phyloP scores from a whole-genome alignment of 2,329 filamentous ascomycete genomes.

The Sphaerulina populicola region DNA sequence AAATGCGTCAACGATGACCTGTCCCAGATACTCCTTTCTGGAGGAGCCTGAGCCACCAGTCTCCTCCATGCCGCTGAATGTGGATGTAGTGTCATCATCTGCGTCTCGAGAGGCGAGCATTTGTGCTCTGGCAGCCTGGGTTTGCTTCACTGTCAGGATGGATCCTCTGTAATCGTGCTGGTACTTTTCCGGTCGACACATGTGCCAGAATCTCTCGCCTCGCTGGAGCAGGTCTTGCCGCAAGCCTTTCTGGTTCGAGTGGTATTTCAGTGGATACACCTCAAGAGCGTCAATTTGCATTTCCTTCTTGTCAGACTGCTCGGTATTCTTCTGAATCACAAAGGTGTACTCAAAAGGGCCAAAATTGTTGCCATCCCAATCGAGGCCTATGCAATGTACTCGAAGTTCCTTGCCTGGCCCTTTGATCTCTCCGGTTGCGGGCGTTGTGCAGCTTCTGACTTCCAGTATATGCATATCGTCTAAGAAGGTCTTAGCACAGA shows the following conservation, averaged over 20 bases:
- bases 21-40: too few species aligned
- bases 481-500: not conserved
- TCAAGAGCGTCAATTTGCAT: slow-evolving; percentile 4
- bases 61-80: too few species aligned
- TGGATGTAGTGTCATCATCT: too few species aligned
- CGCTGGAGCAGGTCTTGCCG: not conserved
- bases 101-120: too few species aligned
- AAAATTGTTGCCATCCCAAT: slow-evolving; percentile 12
- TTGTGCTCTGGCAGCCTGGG: too few species aligned
- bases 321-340: not conserved
- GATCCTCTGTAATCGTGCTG: not conserved
- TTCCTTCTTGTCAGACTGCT: not conserved
- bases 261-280: slow-evolving; percentile 3
- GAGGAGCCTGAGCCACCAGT: too few species aligned
- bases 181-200: not conserved
- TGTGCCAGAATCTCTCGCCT: not conserved
- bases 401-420: too few species aligned
- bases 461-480: not conserved
- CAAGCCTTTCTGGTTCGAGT: not conserved
- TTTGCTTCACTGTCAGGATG: too few species aligned
- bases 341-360: slow-evolving; percentile 2
- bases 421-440: not conserved
- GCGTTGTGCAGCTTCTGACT: not conserved
- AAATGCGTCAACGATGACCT: too few species aligned
- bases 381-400: slow-evolving; percentile 3